Base-by-base conservation (phyloP, 2,329 filamentous ascomycete species). In the Ophiostoma sp. region DNA sequence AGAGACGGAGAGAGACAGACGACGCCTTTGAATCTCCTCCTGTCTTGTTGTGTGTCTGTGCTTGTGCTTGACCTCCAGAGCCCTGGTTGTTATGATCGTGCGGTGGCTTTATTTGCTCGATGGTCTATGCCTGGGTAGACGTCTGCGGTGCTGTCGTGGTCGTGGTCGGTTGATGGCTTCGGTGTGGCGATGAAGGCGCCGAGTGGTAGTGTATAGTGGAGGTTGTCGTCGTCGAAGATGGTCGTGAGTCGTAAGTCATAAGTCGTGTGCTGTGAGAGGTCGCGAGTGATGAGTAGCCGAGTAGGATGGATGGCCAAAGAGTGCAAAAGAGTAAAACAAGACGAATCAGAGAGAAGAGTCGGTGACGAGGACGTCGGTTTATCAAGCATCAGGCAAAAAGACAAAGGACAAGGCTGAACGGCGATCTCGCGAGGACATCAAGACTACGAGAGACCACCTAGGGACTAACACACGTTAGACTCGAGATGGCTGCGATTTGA, bases 41-140 rank as follows among this genome's bases (percentile, higher is more conserved):
- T 62, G 57, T 62, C 57, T 62, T 62, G 27, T 62, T 17, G 57
- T 62, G 27, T 33, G 57, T 62, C 57, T 57, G 52, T 57, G 52
- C n/a, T 27, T 27, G 52, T 27, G 52, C 48, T 54, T 57, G 52
- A 11, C 15, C 44, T 17, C 27, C 27, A 31, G 13, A 5, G 54
- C n/a, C 52, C 52, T 60, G 54, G 10, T 60, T 31, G 54, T 60
- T 60, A 33, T 33, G 54, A 7, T 31, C 33, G 8, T 6, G 13
- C 13, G 52, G 52, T 13, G 13, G 23, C 11, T 4, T 33, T 13
- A 62, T 2, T 60, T 62, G 57, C 27, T 35, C 27, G 33, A 62
- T 17, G 17, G 57, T 35, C 27, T 62, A 62, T 17, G 17, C 35
- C 57, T 27, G 52, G 44, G 52, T 57, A 20, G 57, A 23, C 54